Evolutionary conservation across 1,284 basidiomycete genomes (phyloP).

Genomic region (Ceratobasidium sp.): DNA sequence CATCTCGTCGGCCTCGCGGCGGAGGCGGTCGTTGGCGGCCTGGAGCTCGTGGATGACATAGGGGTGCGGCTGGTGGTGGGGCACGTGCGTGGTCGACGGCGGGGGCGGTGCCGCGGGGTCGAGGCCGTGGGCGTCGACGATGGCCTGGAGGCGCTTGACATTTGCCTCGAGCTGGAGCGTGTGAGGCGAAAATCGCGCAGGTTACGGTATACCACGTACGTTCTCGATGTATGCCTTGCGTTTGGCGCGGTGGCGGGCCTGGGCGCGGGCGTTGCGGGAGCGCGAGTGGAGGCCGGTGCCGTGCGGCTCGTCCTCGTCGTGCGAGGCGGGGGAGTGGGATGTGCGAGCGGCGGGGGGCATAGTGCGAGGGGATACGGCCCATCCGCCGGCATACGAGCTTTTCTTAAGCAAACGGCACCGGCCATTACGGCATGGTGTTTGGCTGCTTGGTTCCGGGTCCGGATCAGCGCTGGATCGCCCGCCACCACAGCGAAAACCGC

Average conservation of each 20-base stretch:
- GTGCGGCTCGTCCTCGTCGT: slow-evolving; percentile 8
- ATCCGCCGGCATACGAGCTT: no score
- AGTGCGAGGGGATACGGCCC: not conserved
- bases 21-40: slow-evolving; percentile 70
- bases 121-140: slow-evolving; percentile 58
- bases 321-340: slow-evolving; percentile 22
- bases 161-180: slow-evolving; percentile 72
- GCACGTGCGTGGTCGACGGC: slow-evolving; percentile 60
- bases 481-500: slow-evolving; percentile 7
- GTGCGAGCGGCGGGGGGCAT: slow-evolving; percentile 29
- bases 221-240: slow-evolving; percentile 92
- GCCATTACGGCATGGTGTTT: slow-evolving; percentile 16
- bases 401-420: not conserved
- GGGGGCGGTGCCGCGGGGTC: slow-evolving; percentile 56
- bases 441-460: no score
- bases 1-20: slow-evolving; percentile 58
- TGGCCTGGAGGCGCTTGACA: slow-evolving; percentile 77
- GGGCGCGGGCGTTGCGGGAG: slow-evolving; percentile 85
- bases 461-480: not conserved
- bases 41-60: slow-evolving; percentile 74
- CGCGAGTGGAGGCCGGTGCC: slow-evolving; percentile 51
- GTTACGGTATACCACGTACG: slow-evolving; percentile 54
- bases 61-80: slow-evolving; percentile 45
- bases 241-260: slow-evolving; percentile 89
- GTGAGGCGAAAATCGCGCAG: slow-evolving; percentile 18